Base-by-base conservation (phyloP, 805 yeast species). In the Wickerhamiella alocasiicola region DNA sequence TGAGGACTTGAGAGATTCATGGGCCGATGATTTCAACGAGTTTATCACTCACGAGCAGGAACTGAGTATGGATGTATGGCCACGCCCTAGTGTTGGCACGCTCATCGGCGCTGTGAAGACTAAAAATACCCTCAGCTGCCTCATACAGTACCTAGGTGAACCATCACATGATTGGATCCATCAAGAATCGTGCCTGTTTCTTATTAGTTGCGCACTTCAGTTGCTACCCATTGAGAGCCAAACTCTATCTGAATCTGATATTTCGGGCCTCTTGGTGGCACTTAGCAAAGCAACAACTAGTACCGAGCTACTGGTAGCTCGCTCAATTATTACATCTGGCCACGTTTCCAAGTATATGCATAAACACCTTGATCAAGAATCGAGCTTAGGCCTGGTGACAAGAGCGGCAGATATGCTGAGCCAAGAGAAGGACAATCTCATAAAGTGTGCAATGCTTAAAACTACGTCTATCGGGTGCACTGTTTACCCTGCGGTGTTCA, bases 21-120 rank as follows among this genome's bases (percentile, higher is more conserved):
- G 78, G 67, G 55, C 58, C 3, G 64, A 61, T 2, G 87, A 85
- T 53, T 70, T 75, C 52, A 83, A 85, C 52, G 59, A 57, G 3
- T 84, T 74, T 55, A 81, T 83, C 5, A 71, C 85, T 2, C 78
- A 74, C 26, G 85, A 81, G 43, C 67, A 82, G 2, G 95, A 84
- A 1, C 65, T 85, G 24, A 61, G 77, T 0, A 61, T 76, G 0
- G 71, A 70, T 4, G 58, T 60, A 7, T 57, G 69, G 2, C 70
- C 77, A 1, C 69, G 97, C 40, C 79, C 76, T 36, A 68, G 80
- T 0, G 62, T 77, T 1, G 64, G 65, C 20, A 83, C 78, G 21
- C 68, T 73, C 25, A 47, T 81, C 4, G 59, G 76, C 73, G 16
- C 49, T 76, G 26, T 63, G 68, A 27, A 61, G 36, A 24, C 60